phyloP scores from a whole-genome alignment of 169 alveolate genomes.

The Cryptosporidium ryanae region DNA sequence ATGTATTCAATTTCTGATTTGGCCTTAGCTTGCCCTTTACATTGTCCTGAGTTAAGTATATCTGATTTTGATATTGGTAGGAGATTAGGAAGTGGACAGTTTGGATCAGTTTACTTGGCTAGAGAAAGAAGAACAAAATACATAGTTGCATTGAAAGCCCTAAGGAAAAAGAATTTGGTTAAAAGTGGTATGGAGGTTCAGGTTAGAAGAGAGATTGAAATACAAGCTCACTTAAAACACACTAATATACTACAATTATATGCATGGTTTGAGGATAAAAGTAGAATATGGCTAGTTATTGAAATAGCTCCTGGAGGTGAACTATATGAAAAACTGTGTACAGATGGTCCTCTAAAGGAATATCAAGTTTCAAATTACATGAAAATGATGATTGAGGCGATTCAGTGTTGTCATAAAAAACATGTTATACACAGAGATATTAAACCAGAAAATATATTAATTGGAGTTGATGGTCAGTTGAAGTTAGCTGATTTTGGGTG shows the following conservation, averaged over 20 bases:
- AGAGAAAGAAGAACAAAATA: slow-evolving; percentile 85
- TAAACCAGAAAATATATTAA: slow-evolving; percentile 95
- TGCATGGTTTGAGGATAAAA: slow-evolving; percentile 92
- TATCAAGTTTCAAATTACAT: slow-evolving; percentile 86
- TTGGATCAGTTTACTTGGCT: slow-evolving; percentile 88
- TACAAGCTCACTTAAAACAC: slow-evolving; percentile 89
- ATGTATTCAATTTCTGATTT: slow-evolving; percentile 71
- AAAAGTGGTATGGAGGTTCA: slow-evolving; percentile 83
- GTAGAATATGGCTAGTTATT: slow-evolving; percentile 88
- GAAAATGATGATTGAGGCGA: slow-evolving; percentile 82
- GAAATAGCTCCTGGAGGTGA: slow-evolving; percentile 94
- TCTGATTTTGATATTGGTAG: slow-evolving; percentile 87
- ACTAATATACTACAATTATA: slow-evolving; percentile 86
- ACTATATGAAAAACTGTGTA: slow-evolving; percentile 82
- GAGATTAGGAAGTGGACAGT: slow-evolving; percentile 88
- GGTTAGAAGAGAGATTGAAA: slow-evolving; percentile 91
- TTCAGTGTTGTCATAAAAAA: slow-evolving; percentile 84
- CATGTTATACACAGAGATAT: slow-evolving; percentile 91
- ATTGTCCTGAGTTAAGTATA: slow-evolving; percentile 73
- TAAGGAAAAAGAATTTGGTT: slow-evolving; percentile 84
- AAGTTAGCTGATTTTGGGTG: slow-evolving; percentile 96
- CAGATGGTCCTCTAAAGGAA: slow-evolving; percentile 83
- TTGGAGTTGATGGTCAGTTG: slow-evolving; percentile 87
- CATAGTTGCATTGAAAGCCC: slow-evolving; percentile 86
- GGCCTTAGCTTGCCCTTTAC: slow-evolving; percentile 70